Conservation (phyloP, 2,329 filamentous ascomycete genomes). For the Hymenoscyphus salicellus region DNA sequence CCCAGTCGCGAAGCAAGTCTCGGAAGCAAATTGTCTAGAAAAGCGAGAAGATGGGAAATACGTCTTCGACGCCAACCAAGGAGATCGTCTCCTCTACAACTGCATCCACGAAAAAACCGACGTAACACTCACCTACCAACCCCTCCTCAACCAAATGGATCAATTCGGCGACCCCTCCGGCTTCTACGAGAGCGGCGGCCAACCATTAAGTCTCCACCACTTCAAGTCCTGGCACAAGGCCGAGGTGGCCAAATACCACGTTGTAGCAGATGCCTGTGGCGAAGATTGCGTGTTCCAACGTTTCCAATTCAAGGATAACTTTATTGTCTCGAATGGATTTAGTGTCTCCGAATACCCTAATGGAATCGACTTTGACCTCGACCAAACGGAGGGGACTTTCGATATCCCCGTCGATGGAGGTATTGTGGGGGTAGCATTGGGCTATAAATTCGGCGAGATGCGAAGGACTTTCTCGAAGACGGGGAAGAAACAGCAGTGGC, state of each 20-base stretch:
- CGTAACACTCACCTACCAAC: constrained; percentile 29
- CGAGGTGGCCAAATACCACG: constrained; percentile 25
- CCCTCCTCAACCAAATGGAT: constrained; percentile 32
- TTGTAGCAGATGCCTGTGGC: constrained; percentile 34
- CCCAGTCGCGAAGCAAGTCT: constrained; percentile 25
- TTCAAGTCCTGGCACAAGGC: constrained; percentile 36
- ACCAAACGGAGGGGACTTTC: constrained; percentile 34
- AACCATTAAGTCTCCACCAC: constrained; percentile 33
- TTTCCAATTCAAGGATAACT: constrained; percentile 34
- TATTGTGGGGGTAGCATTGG: constrained; percentile 26
- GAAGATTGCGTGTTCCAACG: constrained; percentile 35
- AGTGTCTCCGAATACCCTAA: constrained; percentile 31
- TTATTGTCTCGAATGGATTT: constrained; percentile 33
- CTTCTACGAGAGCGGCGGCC: constrained; percentile 35
- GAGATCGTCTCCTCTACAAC: constrained; percentile 35
- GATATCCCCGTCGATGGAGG: constrained; percentile 32
- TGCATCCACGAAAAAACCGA: constrained; percentile 31
- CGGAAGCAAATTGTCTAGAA: constrained; percentile 28
- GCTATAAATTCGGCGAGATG: constrained; percentile 48
- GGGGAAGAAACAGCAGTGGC: constrained; percentile 52
- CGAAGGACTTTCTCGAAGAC: constrained; percentile 46
- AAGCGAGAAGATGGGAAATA: constrained; percentile 26
- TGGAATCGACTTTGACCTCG: constrained; percentile 34
- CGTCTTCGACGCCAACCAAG: constrained; percentile 29
- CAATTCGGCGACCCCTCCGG: constrained; percentile 34